These are phyloP conservation scores for Russula emetica DNA, from an alignment of 768 basidiomycete species.

Conservation along the genomic window DNA sequence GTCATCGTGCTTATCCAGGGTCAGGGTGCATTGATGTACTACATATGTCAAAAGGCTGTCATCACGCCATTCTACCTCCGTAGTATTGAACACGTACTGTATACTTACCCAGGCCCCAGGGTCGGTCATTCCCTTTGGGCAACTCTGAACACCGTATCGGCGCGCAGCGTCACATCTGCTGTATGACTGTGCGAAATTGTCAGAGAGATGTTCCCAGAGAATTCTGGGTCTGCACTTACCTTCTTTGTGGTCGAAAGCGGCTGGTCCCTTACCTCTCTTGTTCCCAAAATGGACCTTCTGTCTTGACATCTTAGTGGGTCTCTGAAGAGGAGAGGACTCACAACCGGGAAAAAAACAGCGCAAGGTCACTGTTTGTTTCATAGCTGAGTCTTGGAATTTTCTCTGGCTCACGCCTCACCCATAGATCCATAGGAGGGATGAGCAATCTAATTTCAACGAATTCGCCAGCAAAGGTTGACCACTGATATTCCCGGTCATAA, in stretches of 20 bases:
- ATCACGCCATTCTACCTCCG: not conserved
- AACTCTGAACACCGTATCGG: conserved; percentile 3
- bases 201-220: not conserved
- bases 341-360: too few relatives aligned
- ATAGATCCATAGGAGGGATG: not conserved
- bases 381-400: not conserved
- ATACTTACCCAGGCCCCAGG: not conserved
- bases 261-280: not conserved
- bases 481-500: not conserved
- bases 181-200: conserved; percentile 16
- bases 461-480: not conserved
- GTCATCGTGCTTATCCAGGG: too few relatives aligned
- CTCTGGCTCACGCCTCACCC: not conserved
- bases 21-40: not conserved
- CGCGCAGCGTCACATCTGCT: not conserved
- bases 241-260: not conserved
- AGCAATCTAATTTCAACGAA: not conserved
- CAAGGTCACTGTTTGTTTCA: not conserved
- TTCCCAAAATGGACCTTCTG: not conserved
- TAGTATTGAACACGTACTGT: not conserved
- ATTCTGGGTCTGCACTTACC: not conserved
- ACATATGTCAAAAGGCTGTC: not conserved
- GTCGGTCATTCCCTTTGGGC: conserved; percentile 1
- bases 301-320: not conserved
- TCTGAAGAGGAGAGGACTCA: not conserved